Evolutionary conservation across 2,329 filamentous ascomycete species (phyloP), one percentile per base, ranked within the genome.

Genomic region (Huntiella moniliformis): DNA sequence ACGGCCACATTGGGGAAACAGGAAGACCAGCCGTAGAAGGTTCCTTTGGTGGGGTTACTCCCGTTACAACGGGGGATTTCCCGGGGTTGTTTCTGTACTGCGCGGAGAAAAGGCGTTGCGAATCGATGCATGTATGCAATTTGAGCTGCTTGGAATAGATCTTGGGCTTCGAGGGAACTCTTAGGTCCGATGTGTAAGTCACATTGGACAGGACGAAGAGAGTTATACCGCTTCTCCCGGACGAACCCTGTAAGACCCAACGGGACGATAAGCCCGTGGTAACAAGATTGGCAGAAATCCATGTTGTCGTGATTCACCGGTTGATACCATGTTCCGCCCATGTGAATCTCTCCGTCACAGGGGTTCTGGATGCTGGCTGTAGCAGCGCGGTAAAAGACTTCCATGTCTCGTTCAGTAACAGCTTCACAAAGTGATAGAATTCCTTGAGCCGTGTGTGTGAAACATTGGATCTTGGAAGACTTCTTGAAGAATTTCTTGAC

Each of bases 301-400:
- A 55, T 54, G 0, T 53, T 53, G 0, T 50, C 46, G 10, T 55
- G 53, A 31, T 37, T 37, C 7, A 10, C 13, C 3, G 15, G 12
- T 1, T 61, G 34, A 0, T 59, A 61, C 54, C 59, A 63, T 58
- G 59, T 62, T 1, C 59, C 58, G 1, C 56, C 48, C 0, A 53
- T 38, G 17, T 61, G 56, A 0, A 57, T 59, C 1, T 56, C 43
- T 0, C 47, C 47, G 0, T 56, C 56, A 28, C 61, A 63, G 0
- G 54, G 54, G 0, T 56, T 51, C 1, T 56, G 50, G 0, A 45
- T 41, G 4, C 49, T 47, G 4, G 61, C 53, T 0, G 45, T 49
- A 0, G 57, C 53, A 0, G 60, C 53, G 1, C 44, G 51, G 46
- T 51, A 51, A n/a, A 63, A 58, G 0, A 56, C 51, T 3, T 48